Percentiles rank a stretch among this genome's conserved stretches.
Conservation (phyloP, 345 rosid species). For the Eucalyptus sideroxylon region DNA sequence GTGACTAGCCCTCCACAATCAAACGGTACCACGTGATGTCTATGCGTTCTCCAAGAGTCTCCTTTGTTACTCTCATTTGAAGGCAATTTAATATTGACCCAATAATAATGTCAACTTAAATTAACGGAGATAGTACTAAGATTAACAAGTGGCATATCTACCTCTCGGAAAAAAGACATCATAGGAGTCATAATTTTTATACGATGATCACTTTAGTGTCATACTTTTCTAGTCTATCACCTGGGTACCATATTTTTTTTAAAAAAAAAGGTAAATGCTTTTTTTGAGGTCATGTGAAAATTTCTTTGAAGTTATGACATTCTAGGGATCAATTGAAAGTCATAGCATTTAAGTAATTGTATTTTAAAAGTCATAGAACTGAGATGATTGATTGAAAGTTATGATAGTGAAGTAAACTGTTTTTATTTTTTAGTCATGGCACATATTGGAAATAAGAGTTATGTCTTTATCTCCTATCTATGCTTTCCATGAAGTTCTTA, state of each 20-base stretch:
- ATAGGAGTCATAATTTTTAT: not conserved
- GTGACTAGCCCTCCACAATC: not conserved
- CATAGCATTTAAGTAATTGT: not conserved
- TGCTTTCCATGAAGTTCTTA: not conserved
- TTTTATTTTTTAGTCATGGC: too few relatives aligned
- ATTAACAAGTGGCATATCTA: not conserved
- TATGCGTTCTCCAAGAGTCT: not conserved
- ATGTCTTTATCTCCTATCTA: not conserved
- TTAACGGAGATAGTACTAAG: not conserved
- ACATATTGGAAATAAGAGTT: fast-evolving
- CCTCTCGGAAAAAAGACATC: not conserved
- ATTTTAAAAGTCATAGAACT: not conserved
- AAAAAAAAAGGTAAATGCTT: too few relatives aligned
- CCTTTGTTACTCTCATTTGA: not conserved
- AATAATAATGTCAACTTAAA: not conserved
- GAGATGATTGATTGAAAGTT: not conserved
- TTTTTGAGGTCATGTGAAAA: not conserved
- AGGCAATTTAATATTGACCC: not conserved
- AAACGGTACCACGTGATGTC: not conserved
- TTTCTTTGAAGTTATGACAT: not conserved
- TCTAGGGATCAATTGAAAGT: not conserved
- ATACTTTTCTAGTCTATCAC: not conserved
- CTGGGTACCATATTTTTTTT: not conserved
- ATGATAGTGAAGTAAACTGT: not conserved
- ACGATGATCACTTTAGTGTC: not conserved